These are phyloP conservation scores for Astrephomene gubernaculifera DNA, from an alignment of 139 green algal species.

Conservation along the genomic window DNA sequence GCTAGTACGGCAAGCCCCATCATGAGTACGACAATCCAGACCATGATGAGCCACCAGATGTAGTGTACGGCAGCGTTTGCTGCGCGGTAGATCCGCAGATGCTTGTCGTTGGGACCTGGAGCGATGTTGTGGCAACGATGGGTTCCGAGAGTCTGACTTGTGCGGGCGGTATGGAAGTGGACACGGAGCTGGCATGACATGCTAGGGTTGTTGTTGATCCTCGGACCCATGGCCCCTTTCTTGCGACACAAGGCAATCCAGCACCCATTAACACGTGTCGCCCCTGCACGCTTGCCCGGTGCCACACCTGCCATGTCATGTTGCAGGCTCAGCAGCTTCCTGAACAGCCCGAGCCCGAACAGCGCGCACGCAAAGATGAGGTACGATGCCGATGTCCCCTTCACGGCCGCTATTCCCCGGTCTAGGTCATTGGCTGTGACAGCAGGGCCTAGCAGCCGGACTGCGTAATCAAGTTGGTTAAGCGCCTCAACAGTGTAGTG, in stretches of 20 bases:
- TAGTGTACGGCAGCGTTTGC: background rate
- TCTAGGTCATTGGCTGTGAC: background rate
- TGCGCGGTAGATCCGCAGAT: background rate
- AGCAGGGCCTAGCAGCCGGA: background rate
- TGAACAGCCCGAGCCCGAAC: background rate
- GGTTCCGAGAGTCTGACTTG: background rate
- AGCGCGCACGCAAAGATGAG: slow-evolving; percentile 17
- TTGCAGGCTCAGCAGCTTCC: slow-evolving; percentile 14
- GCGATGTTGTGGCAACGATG: no score
- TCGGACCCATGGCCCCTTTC: background rate
- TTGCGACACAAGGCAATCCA: no score
- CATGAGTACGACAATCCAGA: slow-evolving; percentile 23
- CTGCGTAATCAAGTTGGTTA: slow-evolving; percentile 1
- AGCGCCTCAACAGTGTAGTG: background rate
- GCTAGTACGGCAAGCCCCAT: background rate
- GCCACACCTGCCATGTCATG: background rate
- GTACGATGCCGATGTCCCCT: slow-evolving; percentile 17
- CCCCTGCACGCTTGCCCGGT: background rate
- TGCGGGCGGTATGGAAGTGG: background rate
- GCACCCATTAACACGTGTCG: no score
- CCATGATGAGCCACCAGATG: slow-evolving; percentile 32
- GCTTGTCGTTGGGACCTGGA: slow-evolving; percentile 4
- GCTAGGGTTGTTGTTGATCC: background rate
- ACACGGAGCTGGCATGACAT: background rate
- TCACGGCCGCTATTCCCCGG: background rate